Base-by-base conservation (phyloP, 2,329 filamentous ascomycete genomes). In the Meredithiella fracta region DNA sequence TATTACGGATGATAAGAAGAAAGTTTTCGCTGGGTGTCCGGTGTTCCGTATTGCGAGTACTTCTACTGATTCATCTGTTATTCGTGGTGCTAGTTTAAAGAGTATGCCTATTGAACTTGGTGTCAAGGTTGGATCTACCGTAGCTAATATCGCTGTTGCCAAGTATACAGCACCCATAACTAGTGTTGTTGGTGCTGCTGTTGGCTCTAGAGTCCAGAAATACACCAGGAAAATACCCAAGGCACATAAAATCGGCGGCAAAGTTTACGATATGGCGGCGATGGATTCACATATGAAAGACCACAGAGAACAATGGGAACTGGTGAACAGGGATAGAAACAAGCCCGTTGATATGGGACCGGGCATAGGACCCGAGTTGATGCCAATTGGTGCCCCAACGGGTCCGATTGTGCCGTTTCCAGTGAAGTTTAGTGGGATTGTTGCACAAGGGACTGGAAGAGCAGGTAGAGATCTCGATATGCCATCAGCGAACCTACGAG, bases 11-110 rank as follows among this genome's bases (percentile, higher is more conserved):
- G 61, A 63, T 1, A 61, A 60, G 14, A 77, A 75, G 60, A 81
- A 77, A 61, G 70, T 76, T 0, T 71, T 86, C 0, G 85, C 82
- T 59, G 73, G 75, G 0, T 84, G 80, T 59, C 82, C 83, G 0
- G 75, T 83, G 0, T 86, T 86, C 61, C 74, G 83, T 15, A 70
- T 86, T n/a, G 75, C 83, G 1, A 85, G 82, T 59, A 78, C 79
- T 0, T 82, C 80, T 0, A 71, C 73, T 0, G 79, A 80, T 59
- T 70, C 75, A 0, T 79, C 78, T 62, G 74, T 80, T 0, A 64
- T 85, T 1, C 75, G 80, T 6, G 83, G 83, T 0, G 81, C 83
- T 0, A 82, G 81, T 60, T 63, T 86, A 4, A 70, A 69, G 2
- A 84, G 79, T 0, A 69, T 86, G 65, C 83, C 83, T 0, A 63